These are phyloP conservation scores for Metschnikowia henanensis DNA, from an alignment of 805 yeast species.

Conservation along the genomic window DNA sequence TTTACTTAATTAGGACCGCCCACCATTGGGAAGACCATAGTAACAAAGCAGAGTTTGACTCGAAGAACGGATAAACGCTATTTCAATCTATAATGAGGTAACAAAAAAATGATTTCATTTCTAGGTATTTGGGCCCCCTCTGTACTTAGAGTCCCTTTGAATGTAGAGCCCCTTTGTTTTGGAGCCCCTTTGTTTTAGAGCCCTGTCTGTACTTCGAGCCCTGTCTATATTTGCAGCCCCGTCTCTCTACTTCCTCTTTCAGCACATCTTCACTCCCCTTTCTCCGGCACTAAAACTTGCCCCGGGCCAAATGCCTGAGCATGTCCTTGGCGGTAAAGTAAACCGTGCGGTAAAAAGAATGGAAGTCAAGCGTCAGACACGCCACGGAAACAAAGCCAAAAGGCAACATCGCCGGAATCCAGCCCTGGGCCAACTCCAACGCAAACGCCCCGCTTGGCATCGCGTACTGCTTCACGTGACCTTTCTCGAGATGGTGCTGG, in stretches of 20 bases:
- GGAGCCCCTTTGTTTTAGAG: no score
- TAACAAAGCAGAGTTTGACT: no score
- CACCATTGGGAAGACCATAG: no score
- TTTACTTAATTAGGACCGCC: no score
- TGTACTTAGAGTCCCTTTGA: no score
- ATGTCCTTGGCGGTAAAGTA: constrained; percentile 78
- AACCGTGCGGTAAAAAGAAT: constrained; percentile 66
- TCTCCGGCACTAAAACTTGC: constrained; percentile 58
- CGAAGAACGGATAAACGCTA: no score
- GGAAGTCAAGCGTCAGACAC: constrained; percentile 77
- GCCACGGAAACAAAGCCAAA: constrained; percentile 86
- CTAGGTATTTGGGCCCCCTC: no score
- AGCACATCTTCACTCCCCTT: not conserved
- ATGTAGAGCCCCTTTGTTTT: no score
- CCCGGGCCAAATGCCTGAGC: constrained; percentile 61
- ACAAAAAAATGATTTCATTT: no score
- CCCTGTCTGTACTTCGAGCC: no score
- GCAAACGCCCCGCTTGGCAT: constrained; percentile 87
- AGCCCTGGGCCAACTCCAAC: constrained; percentile 95
- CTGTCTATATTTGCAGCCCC: no score
- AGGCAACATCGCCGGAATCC: constrained; percentile 98
- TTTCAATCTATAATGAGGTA: no score
- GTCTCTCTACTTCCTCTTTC: not conserved
- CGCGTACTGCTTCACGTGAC: constrained; percentile 76
- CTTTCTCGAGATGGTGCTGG: constrained; percentile 75